Base-by-base conservation (phyloP, 805 yeast species). In the Candida dajiaensis region DNA sequence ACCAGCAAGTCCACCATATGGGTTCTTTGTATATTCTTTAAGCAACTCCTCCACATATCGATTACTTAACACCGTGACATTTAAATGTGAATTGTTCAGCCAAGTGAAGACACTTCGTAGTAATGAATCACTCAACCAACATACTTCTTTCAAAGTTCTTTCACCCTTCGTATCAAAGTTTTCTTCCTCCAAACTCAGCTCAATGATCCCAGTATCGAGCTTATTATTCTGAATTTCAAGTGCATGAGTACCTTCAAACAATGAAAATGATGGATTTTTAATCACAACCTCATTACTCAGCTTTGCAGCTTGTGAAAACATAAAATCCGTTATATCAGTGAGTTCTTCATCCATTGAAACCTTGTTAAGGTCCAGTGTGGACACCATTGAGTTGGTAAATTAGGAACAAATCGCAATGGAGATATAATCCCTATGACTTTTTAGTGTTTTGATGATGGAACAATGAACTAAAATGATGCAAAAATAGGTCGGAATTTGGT, bases 161-260 rank as follows among this genome's bases (percentile, higher is more conserved):
- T 72, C 68, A 5, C 47, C 41, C 2, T 68, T 57, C 19, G 78
- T 64, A 53, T 77, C 78, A 55, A 78, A 82, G 0, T 57, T 48
- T 6, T 70, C 49, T 31, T 81, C 86, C 3, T 66, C 74, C 1
- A 56, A 52, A 0, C 70, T 52, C 47, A 79, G 62, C 25, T 64
- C 57, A n/a, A 86, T 72, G 45, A 85, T 56, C 2, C 92, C 89
- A 0, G 97, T 80, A 61, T 92, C 99, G 55, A 92, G 71, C 51
- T 77, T 78, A 11, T 72, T 69, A 59, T 88, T 88, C 47, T 80
- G 72, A 13, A 83, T 74, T 62, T 90, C 98, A 50, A 89, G 68
- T 0, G 98, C 96, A 53, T 90, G 82, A 1, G 97, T 86, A 0
- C 97, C 95, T 55, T 88, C 89, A 50, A 84, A 70, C 40, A 92